Conservation (phyloP, 441 rosid genomes). For the Arabidopsis hybrid region DNA sequence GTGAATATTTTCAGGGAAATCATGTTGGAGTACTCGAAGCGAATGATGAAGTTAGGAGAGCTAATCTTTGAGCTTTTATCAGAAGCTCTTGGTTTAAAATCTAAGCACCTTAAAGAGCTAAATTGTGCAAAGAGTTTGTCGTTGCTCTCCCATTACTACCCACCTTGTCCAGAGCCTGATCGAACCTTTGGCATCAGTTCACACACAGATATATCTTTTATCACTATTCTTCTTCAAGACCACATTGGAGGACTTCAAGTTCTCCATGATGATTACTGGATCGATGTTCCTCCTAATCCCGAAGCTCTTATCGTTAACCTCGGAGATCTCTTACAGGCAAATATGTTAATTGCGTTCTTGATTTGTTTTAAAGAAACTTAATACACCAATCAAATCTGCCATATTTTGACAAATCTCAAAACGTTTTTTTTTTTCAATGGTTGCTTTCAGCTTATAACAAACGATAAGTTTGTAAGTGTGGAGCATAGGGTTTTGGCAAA, state of each 20-base stretch:
- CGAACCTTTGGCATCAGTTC: slow-evolving; percentile 53
- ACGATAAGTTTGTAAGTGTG: slow-evolving; percentile 43
- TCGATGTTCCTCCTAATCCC: slow-evolving; percentile 29
- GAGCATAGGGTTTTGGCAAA: slow-evolving; percentile 48
- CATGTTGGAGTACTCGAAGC: slow-evolving; percentile 45
- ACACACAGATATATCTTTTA: slow-evolving; percentile 55
- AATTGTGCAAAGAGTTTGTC: slow-evolving; percentile 47
- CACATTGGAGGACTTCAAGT: slow-evolving; percentile 35
- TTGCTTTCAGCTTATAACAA: slow-evolving; percentile 36
- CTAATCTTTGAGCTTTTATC: slow-evolving; percentile 50
- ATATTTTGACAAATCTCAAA: not conserved
- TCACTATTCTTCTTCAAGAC: slow-evolving; percentile 55
- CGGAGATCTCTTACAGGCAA: slow-evolving; percentile 31
- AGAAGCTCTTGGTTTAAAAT: slow-evolving; percentile 60
- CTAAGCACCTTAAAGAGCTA: slow-evolving; percentile 51
- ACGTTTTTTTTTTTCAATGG: not conserved
- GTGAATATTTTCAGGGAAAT: slow-evolving; percentile 46
- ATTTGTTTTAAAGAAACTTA: not conserved
- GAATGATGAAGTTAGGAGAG: slow-evolving; percentile 47
- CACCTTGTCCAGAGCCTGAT: slow-evolving; percentile 65
- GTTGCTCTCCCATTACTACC: slow-evolving; percentile 58
- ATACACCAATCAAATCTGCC: not conserved
- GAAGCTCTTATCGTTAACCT: slow-evolving; percentile 29
- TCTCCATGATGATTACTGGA: slow-evolving; percentile 28
- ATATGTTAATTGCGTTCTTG: not conserved